Evolutionary conservation across 768 basidiomycete species (phyloP).

Genomic region (Nidularia sp.): DNA sequence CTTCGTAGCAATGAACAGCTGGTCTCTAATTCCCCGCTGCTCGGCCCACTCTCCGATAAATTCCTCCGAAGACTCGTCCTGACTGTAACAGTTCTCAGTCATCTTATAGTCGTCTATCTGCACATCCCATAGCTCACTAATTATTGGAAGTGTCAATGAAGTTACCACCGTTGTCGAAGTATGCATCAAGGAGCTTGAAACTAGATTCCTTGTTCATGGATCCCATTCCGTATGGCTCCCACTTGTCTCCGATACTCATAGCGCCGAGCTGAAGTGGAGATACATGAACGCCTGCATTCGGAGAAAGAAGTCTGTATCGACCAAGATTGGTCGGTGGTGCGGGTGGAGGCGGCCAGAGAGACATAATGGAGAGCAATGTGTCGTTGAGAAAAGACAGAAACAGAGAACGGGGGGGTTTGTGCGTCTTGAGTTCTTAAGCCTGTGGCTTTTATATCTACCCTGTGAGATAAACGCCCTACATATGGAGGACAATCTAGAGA

Average conservation of each 20-base stretch:
- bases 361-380: neutral
- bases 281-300: neutral
- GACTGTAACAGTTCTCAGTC: conserved; percentile 18
- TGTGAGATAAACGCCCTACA: too few species aligned
- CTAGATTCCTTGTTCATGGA: conserved; percentile 24
- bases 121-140: neutral
- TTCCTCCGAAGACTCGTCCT: conserved; percentile 50
- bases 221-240: conserved; percentile 18
- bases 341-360: neutral
- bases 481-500: too few species aligned
- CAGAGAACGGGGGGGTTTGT: too few species aligned
- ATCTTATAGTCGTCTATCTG: conserved; percentile 14
- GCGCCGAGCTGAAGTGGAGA: conserved; percentile 21
- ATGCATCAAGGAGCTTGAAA: conserved; percentile 4
- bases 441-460: too few species aligned
- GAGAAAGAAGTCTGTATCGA: neutral
- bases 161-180: too few species aligned
- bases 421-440: too few species aligned
- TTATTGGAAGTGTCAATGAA: conserved; percentile 34
- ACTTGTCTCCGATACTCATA: conserved; percentile 28
- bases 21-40: conserved; percentile 35
- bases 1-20: conserved; percentile 44
- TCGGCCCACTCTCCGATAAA: conserved; percentile 21
- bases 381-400: too few species aligned
- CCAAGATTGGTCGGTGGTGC: neutral